Base-by-base conservation (phyloP, 140 eudicot species). In the Flaveria floridana region DNA sequence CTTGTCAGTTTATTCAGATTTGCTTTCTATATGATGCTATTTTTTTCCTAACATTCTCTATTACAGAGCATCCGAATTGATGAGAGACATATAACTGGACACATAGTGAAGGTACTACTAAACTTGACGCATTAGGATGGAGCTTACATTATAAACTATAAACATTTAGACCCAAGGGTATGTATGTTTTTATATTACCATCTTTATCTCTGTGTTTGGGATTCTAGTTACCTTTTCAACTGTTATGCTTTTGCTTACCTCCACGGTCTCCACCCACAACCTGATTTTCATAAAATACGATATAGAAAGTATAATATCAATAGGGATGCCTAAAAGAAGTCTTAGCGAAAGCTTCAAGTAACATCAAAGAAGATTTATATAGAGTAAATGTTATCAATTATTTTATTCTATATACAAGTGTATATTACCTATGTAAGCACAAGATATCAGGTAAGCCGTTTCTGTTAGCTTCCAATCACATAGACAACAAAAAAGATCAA, bases 71-170 rank as follows among this genome's bases (percentile, higher is more conserved):
- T 90, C 73, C 88, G 93, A 59, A 85, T 90, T 80, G 97, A 94
- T 30, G 99, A 94, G 67, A 94, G 99, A 77, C 99, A 90, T 71
- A 80, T 90, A 66, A 81, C 99, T 5, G 99, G 99, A 51, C 85
- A 90, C 79, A 86, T 94, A 76, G 89, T 88, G 83, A 94, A 88
- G 99, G 99, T 94, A 85, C 48, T 20, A 37, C 59, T 41, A 28
- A 39, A 58, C 5, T 16, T 20, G 23, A 15, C 14, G 62, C 53
- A 39, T 76, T 12, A 67, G 71, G 55, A 28, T 28, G n/a, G 3
- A 71, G 37, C 68, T 74, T 15, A 61, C 25, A 20, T 57, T 50
- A 55, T 57, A 56, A 74, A 68, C n/a, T 74, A 25, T 28, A 8
- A 68, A 53, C 62, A 39, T 66, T 11, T 66, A 65, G 55, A 23